phyloP scores from a whole-genome alignment of 2,329 filamentous ascomycete genomes.

The Neonectria sp. region DNA sequence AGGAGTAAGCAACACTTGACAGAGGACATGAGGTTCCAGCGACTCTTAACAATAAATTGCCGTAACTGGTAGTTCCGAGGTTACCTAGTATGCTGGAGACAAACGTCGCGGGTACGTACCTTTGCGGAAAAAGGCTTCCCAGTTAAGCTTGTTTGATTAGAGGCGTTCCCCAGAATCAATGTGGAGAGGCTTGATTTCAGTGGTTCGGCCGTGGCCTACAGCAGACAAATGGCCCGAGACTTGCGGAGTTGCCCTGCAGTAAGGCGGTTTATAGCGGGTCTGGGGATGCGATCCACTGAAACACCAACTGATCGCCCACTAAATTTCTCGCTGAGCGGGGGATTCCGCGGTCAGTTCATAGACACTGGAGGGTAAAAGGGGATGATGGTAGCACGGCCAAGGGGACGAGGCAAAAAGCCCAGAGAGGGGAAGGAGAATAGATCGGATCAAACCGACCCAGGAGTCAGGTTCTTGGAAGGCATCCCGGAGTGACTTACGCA shows the following conservation, averaged over 20 bases:
- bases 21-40: not conserved
- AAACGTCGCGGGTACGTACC: slow-evolving; percentile 7
- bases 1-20: not conserved
- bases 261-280: slow-evolving; percentile 14
- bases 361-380: not conserved
- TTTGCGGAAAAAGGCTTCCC: slow-evolving; percentile 20
- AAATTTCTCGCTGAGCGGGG: not conserved
- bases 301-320: slow-evolving; percentile 17
- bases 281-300: slow-evolving; percentile 23
- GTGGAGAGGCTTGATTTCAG: not conserved
- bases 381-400: not conserved
- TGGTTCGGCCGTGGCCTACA: slow-evolving; percentile 4
- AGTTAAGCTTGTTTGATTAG: slow-evolving; percentile 20
- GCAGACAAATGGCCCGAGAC: not conserved
- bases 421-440: not conserved
- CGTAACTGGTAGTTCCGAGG: too few species aligned
- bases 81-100: not conserved
- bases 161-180: slow-evolving; percentile 22
- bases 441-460: not conserved
- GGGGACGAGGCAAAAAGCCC: not conserved
- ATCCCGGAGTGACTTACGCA: not conserved
- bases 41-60: not conserved
- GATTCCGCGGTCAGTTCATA: slow-evolving; percentile 1
- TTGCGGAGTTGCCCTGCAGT: slow-evolving; percentile 1
- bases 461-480: not conserved